Conservation (phyloP, 345 rosid species). For the Hirschfeldia incana region DNA sequence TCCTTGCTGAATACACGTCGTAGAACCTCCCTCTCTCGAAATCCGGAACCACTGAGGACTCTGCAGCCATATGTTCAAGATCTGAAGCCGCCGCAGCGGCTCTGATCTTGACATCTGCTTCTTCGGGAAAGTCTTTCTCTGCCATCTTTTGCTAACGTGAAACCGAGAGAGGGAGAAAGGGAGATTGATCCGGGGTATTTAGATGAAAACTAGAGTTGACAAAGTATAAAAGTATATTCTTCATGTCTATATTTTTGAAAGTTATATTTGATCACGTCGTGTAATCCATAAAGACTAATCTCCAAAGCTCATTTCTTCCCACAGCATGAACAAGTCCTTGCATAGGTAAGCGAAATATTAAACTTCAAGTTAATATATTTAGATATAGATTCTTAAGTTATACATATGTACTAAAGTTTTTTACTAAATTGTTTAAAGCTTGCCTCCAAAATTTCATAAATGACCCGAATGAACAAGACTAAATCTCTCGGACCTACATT, state of each 20-base stretch:
- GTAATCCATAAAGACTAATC: background rate
- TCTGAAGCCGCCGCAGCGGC: background rate
- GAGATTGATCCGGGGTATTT: background rate
- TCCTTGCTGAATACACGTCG: conserved; percentile 73
- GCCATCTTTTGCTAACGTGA: conserved; percentile 1
- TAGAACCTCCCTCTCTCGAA: conserved; percentile 89
- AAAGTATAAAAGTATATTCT: background rate
- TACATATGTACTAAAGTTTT: background rate
- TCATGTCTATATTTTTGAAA: background rate
- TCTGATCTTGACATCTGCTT: background rate
- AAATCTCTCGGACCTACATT: background rate
- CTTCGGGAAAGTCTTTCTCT: background rate
- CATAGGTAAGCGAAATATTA: background rate
- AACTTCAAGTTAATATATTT: background rate
- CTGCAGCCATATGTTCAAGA: background rate
- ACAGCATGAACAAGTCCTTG: background rate
- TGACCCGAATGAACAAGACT: background rate
- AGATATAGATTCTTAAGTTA: background rate
- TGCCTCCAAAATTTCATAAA: background rate
- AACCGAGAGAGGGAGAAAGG: background rate
- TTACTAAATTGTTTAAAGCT: background rate
- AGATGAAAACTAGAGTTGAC: too few relatives aligned
- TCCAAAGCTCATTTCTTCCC: background rate
- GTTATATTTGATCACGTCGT: background rate
- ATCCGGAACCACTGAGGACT: conserved; percentile 31